Conservation (phyloP, 139 green algal genomes). For the Chlamydomonas schloesseri region DNA sequence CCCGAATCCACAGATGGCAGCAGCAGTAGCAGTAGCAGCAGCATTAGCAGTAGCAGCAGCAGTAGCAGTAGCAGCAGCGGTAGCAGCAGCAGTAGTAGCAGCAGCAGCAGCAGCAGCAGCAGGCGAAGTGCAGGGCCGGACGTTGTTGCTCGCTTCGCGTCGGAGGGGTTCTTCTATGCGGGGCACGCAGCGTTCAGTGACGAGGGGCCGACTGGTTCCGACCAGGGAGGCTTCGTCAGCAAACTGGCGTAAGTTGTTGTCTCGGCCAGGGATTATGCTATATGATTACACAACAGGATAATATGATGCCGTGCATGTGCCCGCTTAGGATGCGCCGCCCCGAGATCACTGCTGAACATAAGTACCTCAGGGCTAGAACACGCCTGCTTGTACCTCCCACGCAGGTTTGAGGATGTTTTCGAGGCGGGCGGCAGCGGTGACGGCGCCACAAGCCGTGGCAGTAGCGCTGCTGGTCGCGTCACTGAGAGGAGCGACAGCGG, state of each 20-base stretch:
- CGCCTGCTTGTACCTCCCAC: no score
- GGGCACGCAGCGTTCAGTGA: background rate
- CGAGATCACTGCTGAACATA: no score
- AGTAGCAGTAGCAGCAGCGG: background rate
- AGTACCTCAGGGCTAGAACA: no score
- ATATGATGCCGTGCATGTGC: no score
- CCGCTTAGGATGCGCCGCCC: no score
- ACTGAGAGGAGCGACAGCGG: background rate
- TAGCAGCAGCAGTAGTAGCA: background rate
- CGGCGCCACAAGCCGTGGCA: no score
- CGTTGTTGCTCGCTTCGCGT: background rate
- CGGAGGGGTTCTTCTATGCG: slow-evolving; percentile 4
- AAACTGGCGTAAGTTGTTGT: background rate
- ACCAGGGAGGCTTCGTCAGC: background rate
- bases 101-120: background rate
- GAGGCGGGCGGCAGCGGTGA: no score
- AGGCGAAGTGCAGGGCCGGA: background rate
- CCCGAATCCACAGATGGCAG: background rate
- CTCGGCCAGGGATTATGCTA: no score
- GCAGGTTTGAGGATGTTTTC: no score
- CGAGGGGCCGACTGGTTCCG: background rate
- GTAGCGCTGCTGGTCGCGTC: background rate
- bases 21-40: background rate
- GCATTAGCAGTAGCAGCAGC: background rate
- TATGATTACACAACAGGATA: no score